phyloP scores from a whole-genome alignment of 1,284 basidiomycete genomes.

The Lentinula novae-zelandiae region DNA sequence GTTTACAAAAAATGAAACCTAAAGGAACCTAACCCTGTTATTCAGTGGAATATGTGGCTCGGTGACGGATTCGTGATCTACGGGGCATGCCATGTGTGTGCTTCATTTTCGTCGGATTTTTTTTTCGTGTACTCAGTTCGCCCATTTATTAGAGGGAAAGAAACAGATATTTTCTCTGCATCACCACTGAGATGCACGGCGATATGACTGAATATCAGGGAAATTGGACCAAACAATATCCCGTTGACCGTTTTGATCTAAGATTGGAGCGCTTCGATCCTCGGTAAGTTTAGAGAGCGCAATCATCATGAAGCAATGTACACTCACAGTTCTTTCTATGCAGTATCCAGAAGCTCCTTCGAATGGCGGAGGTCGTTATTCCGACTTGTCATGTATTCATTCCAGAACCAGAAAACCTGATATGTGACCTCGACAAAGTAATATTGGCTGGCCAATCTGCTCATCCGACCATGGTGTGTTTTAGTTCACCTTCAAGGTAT shows the following conservation, averaged over 20 bases:
- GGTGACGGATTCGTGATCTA: slow-evolving; percentile 30
- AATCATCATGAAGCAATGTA: background rate
- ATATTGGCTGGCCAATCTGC: slow-evolving; percentile 50
- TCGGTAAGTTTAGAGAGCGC: slow-evolving; percentile 21
- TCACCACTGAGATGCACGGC: slow-evolving; percentile 20
- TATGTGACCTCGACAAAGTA: slow-evolving; percentile 43
- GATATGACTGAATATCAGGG: slow-evolving; percentile 15
- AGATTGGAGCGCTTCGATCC: slow-evolving; percentile 28
- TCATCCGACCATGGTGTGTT: slow-evolving; percentile 42
- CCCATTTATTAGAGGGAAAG: slow-evolving; percentile 18
- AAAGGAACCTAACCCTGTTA: background rate
- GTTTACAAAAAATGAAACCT: background rate
- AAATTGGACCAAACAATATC: slow-evolving; percentile 24
- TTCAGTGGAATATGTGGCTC: slow-evolving; percentile 34
- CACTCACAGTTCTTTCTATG: slow-evolving; percentile 10
- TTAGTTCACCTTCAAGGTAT: background rate
- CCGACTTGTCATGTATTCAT: slow-evolving; percentile 33
- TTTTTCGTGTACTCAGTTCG: background rate
- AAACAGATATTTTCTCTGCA: slow-evolving; percentile 24
- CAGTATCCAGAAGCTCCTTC: slow-evolving; percentile 41
- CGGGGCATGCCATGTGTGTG: slow-evolving; percentile 29
- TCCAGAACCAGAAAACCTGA: slow-evolving; percentile 37
- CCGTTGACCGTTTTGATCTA: slow-evolving; percentile 26
- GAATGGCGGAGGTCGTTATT: slow-evolving; percentile 29
- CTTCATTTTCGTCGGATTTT: background rate